Conservation (phyloP, 2,329 filamentous ascomycete genomes). For the Epichloe sibirici region DNA sequence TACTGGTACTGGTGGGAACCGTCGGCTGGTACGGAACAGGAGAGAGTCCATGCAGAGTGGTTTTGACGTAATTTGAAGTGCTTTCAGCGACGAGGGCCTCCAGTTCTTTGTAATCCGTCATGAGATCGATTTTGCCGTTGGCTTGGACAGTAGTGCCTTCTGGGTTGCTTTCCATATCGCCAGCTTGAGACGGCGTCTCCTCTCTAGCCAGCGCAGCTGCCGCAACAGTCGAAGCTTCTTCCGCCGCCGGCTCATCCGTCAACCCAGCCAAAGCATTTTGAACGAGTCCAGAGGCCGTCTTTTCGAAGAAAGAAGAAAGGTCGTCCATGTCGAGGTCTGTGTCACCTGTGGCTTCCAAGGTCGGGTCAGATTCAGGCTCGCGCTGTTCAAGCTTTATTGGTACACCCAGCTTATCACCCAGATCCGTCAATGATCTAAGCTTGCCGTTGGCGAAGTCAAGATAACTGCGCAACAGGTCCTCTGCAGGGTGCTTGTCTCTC, state of each 20-base stretch:
- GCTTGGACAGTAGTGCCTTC: slow-evolving; percentile 13
- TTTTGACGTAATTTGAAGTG: slow-evolving; percentile 32
- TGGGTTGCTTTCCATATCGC: slow-evolving; percentile 15
- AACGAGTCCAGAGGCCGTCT: slow-evolving; percentile 28
- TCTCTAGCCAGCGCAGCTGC: slow-evolving; percentile 10
- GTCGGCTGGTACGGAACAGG: slow-evolving; percentile 31
- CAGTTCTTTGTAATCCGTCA: slow-evolving; percentile 30
- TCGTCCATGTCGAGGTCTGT: slow-evolving; percentile 27
- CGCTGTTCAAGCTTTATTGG: slow-evolving; percentile 20
- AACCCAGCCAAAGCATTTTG: slow-evolving; percentile 27
- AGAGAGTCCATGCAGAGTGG: slow-evolving; percentile 29
- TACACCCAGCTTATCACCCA: slow-evolving; percentile 24
- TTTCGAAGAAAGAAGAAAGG: slow-evolving; percentile 30
- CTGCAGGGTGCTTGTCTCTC: slow-evolving; percentile 26
- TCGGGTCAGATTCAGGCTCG: slow-evolving; percentile 15
- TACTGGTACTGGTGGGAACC: slow-evolving; percentile 27
- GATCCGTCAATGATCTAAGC: slow-evolving; percentile 20
- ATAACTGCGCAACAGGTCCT: slow-evolving; percentile 25
- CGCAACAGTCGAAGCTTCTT: slow-evolving; percentile 4
- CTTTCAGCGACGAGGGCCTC: slow-evolving; percentile 32
- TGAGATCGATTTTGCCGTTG: slow-evolving; percentile 20
- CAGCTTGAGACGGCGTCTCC: slow-evolving; percentile 12
- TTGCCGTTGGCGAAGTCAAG: slow-evolving; percentile 21
- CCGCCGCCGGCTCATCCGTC: slow-evolving; percentile 15
- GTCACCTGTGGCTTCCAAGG: slow-evolving; percentile 15